Evolutionary conservation across 305 asterid species (phyloP).

Genomic region (Salvia sclarea): DNA sequence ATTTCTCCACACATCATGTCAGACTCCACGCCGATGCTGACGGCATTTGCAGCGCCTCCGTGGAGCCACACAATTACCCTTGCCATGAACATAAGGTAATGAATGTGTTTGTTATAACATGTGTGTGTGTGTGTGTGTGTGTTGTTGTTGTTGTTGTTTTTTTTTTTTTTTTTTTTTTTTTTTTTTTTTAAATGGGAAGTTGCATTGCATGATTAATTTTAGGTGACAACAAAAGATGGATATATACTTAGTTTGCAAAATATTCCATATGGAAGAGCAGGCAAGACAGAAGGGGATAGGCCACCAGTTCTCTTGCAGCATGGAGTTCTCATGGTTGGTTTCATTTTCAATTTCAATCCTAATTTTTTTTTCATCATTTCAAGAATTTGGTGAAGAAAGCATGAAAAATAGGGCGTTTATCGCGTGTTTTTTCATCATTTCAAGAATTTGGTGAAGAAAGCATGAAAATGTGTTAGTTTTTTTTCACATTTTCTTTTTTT

Average conservation of each 20-base stretch:
- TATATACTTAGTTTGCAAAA: conserved; percentile 55
- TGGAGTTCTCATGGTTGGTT: conserved; percentile 62
- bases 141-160: background rate
- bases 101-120: too few relatives aligned
- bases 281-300: conserved; percentile 31
- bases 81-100: conserved; percentile 51
- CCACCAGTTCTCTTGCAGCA: conserved; percentile 58
- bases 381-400: too few relatives aligned
- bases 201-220: conserved; percentile 8
- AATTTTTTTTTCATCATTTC: background rate
- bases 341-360: background rate
- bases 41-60: conserved; percentile 49
- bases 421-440: too few relatives aligned
- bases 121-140: too few relatives aligned
- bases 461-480: too few relatives aligned
- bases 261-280: conserved; percentile 50
- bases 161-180: too few relatives aligned
- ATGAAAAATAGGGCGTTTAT: background rate
- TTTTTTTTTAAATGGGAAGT: background rate
- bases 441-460: too few relatives aligned
- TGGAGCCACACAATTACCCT: conserved; percentile 45
- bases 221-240: conserved; percentile 65
- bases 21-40: conserved; percentile 21
- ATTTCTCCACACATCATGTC: background rate
- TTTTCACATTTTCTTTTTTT: too few relatives aligned